These are phyloP conservation scores for Ophiostoma perfectum DNA, from an alignment of 2,329 filamentous ascomycete genomes.

Conservation along the genomic window DNA sequence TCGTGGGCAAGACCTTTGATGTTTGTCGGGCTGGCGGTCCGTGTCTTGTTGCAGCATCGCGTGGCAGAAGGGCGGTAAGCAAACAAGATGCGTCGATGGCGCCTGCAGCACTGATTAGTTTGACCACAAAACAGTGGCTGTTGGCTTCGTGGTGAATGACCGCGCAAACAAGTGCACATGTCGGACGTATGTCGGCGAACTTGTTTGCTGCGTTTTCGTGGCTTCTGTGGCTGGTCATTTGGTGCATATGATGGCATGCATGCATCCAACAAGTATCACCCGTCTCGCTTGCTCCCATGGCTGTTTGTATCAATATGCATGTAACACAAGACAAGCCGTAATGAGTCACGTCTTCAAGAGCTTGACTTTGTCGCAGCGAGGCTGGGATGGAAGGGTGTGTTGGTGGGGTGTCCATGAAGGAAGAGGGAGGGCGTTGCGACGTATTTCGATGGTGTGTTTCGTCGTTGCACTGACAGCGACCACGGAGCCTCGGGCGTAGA, in stretches of 20 bases:
- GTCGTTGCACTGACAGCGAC: neutral
- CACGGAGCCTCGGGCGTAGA: slow-evolving; percentile 1
- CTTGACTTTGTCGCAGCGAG: neutral
- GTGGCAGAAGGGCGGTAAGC: no score
- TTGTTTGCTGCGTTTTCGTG: neutral
- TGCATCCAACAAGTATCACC: neutral
- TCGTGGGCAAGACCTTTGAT: neutral
- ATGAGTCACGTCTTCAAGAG: neutral
- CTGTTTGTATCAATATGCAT: neutral
- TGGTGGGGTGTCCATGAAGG: neutral
- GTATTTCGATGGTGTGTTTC: neutral
- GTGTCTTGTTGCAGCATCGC: no score
- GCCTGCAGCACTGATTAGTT: no score
- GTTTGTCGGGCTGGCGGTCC: no score
- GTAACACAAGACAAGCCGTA: neutral
- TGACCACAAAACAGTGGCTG: no score
- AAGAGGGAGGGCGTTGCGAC: neutral
- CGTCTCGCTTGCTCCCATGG: neutral
- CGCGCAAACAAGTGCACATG: neutral
- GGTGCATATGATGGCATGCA: neutral
- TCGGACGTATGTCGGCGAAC: neutral
- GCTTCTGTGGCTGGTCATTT: neutral
- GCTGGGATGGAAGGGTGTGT: neutral
- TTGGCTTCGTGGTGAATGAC: no score
- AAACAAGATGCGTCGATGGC: no score